A percentile compares a stretch with the other conserved stretches of the same genome.
phyloP scores from a whole-genome alignment of 1,284 basidiomycete genomes.

The Pseudozyma sp. region DNA sequence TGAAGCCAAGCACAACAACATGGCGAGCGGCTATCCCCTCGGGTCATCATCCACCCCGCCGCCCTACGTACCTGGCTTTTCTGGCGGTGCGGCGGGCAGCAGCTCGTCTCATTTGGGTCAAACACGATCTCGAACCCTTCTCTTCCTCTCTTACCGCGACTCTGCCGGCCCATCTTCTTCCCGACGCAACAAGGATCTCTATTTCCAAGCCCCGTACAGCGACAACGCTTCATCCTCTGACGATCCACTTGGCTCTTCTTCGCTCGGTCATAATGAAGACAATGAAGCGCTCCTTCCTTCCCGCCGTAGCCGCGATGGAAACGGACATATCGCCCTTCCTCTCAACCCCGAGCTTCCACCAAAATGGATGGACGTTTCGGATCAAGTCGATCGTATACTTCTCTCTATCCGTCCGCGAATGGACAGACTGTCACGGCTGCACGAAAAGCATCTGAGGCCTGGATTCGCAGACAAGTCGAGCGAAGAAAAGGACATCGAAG shows the following conservation, averaged over 20 bases:
- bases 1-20: not conserved
- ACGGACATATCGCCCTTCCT: slow-evolving; percentile 28
- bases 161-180: slow-evolving; percentile 71
- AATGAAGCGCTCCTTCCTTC: slow-evolving; percentile 19
- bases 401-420: slow-evolving; percentile 54
- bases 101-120: slow-evolving; percentile 38
- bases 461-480: slow-evolving; percentile 92
- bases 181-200: slow-evolving; percentile 1
- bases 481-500: slow-evolving; percentile 94
- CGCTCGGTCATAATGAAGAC: not conserved
- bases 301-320: slow-evolving; percentile 21
- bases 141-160: slow-evolving; percentile 95
- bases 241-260: slow-evolving; percentile 34
- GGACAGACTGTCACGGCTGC: slow-evolving; percentile 86
- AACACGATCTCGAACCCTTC: slow-evolving; percentile 88
- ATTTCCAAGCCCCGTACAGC: slow-evolving; percentile 59
- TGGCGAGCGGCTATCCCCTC: slow-evolving; percentile 19
- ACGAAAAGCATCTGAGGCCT: slow-evolving; percentile 93
- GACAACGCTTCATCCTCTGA: slow-evolving; percentile 12
- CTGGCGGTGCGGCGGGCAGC: not conserved
- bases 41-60: slow-evolving; percentile 36
- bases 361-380: slow-evolving; percentile 65
- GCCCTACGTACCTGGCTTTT: slow-evolving; percentile 6
- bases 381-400: slow-evolving; percentile 59
- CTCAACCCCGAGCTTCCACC: slow-evolving; percentile 56